phyloP scores from a whole-genome alignment of 1,139 yeast genomes.

The Starmera stellimalicola region DNA sequence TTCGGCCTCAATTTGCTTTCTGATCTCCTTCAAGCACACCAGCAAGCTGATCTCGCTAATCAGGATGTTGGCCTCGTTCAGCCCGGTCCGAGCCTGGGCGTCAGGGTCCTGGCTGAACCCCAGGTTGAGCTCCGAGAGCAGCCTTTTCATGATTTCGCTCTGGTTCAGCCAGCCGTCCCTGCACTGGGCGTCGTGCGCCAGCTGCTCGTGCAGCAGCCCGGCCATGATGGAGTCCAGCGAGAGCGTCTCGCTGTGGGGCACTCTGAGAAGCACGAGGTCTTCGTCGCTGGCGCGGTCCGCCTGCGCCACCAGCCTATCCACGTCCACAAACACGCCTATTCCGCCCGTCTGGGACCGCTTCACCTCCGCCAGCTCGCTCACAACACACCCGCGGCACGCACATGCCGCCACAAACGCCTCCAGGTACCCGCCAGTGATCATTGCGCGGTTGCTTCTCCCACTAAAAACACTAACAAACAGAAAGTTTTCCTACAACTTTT shows the following conservation, averaged over 20 bases:
- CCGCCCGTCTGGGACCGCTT: conserved; percentile 18
- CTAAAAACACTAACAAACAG: too few relatives aligned
- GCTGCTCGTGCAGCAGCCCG: conserved; percentile 9
- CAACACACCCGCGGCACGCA: conserved; percentile 3
- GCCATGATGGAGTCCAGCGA: conserved; percentile 23
- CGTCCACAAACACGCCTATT: conserved; percentile 21
- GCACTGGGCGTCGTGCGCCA: conserved; percentile 10
- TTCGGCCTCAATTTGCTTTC: conserved; percentile 4
- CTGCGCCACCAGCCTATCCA: conserved; percentile 2
- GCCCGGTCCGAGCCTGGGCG: conserved; percentile 13
- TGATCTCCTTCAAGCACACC: conserved; percentile 19
- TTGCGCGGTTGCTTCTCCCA: too few relatives aligned
- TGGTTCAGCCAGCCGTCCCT: conserved; percentile 13
- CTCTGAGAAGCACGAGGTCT: conserved; percentile 25
- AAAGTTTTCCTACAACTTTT: too few relatives aligned
- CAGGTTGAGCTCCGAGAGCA: conserved; percentile 12
- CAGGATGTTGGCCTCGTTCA: conserved; percentile 18
- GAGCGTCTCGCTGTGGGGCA: conserved; percentile 26
- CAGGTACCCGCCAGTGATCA: neutral
- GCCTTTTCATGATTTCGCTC: conserved; percentile 15
- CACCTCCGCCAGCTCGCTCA: conserved; percentile 8
- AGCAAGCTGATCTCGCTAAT: conserved; percentile 16
- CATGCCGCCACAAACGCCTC: conserved; percentile 12
- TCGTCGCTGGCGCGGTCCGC: conserved; percentile 6
- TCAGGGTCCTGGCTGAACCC: conserved; percentile 10